Conservation (phyloP, 2,329 filamentous ascomycete genomes). For the Hymenoscyphus fraxineus region DNA sequence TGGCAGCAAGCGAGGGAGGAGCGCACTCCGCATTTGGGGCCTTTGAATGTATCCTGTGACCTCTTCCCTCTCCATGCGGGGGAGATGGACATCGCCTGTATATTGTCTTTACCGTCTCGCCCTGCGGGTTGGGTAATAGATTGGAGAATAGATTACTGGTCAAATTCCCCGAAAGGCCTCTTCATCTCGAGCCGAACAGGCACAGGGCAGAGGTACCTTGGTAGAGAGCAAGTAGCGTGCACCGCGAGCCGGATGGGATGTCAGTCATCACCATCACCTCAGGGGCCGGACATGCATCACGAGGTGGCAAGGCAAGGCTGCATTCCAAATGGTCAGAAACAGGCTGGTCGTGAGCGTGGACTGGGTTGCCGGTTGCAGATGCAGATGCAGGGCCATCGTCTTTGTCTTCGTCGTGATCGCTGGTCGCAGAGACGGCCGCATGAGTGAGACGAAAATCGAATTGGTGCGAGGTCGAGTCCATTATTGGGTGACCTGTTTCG, state of each 20-base stretch:
- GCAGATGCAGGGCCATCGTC: conserved; percentile 1
- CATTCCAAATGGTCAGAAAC: background rate
- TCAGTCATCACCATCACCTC: background rate
- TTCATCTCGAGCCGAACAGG: background rate
- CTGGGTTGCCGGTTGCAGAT: background rate
- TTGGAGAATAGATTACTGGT: background rate
- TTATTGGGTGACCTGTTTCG: background rate
- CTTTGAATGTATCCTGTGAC: background rate
- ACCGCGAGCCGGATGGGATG: background rate
- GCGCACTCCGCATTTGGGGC: background rate
- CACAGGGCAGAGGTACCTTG: background rate
- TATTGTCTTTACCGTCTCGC: background rate
- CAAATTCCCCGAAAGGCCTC: background rate
- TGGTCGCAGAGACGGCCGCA: background rate
- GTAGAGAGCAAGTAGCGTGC: background rate
- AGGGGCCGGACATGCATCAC: background rate
- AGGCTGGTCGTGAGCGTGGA: background rate
- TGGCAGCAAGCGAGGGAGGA: background rate
- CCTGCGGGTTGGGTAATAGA: background rate
- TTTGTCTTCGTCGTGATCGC: background rate
- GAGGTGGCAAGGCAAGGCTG: conserved; percentile 1
- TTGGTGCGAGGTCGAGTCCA: background rate
- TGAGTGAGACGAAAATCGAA: background rate
- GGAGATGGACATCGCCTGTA: background rate
- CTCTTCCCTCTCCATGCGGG: background rate